These are phyloP conservation scores for Boletellus emodensis DNA, from an alignment of 768 basidiomycete species.

Conservation along the genomic window DNA sequence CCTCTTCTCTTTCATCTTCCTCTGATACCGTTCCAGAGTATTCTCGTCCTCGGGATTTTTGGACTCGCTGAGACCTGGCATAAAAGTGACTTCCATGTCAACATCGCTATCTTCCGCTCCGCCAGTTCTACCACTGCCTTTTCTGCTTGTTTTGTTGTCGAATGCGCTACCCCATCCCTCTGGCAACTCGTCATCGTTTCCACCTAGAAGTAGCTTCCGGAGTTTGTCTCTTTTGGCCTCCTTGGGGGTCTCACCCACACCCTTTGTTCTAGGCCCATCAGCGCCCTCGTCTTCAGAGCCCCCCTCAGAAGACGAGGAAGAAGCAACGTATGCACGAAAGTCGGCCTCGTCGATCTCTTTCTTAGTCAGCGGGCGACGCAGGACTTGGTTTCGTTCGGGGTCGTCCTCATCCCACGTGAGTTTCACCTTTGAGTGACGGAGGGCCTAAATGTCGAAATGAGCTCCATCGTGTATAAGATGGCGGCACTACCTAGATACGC, in stretches of 20 bases:
- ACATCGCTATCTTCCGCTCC: constrained; percentile 43
- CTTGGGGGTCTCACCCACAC: constrained; percentile 24
- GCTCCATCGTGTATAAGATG: background rate
- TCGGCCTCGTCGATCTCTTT: constrained; percentile 92
- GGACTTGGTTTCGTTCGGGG: constrained; percentile 74
- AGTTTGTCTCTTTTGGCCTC: constrained; percentile 62
- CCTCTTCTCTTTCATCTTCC: constrained; percentile 87
- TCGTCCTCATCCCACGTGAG: constrained; percentile 99
- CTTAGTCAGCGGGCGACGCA: constrained; percentile 70
- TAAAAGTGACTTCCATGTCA: constrained; percentile 96
- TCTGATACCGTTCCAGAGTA: constrained; percentile 82
- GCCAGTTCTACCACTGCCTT: background rate
- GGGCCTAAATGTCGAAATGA: constrained; percentile 51
- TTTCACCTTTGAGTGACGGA: constrained; percentile 96
- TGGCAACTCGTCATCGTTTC: constrained; percentile 62
- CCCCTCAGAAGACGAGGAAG: constrained; percentile 61
- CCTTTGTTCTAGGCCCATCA: constrained; percentile 5
- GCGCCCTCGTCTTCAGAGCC: constrained; percentile 37
- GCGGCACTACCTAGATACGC: constrained; percentile 26
- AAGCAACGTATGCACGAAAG: constrained; percentile 76
- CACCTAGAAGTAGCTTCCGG: constrained; percentile 70
- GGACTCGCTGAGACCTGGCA: constrained; percentile 67
- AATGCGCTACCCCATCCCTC: constrained; percentile 75
- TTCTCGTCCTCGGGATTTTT: constrained; percentile 69
- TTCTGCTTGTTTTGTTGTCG: constrained; percentile 13